These are phyloP conservation scores for Lithocarpus polystachyus DNA, from an alignment of 306 rosid species.

Conservation along the genomic window DNA sequence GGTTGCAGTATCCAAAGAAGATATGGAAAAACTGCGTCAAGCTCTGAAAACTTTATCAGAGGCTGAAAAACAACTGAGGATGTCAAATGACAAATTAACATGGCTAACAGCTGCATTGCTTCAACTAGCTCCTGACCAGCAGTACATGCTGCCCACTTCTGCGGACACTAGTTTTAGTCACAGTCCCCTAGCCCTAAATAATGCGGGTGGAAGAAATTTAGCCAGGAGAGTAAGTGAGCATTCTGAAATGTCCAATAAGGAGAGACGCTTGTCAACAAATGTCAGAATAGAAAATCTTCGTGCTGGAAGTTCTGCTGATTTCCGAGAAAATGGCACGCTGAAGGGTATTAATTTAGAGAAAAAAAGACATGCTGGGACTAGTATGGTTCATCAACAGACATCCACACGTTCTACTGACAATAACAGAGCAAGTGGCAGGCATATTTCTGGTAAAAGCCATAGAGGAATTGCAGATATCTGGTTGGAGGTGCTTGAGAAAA, in stretches of 20 bases:
- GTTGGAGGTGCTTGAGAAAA: constrained; percentile 80
- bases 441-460: constrained; percentile 38
- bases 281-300: constrained; percentile 42
- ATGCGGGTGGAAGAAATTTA: constrained; percentile 38
- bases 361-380: constrained; percentile 44
- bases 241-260: constrained; percentile 44
- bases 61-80: constrained; percentile 94
- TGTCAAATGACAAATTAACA: constrained; percentile 89
- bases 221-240: constrained; percentile 40
- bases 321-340: constrained; percentile 20
- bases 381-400: constrained; percentile 48
- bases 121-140: constrained; percentile 98
- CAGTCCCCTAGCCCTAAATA: constrained; percentile 64
- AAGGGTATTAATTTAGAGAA: constrained; percentile 51
- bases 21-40: constrained; percentile 96
- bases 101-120: constrained; percentile 98
- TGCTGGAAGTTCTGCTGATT: constrained; percentile 53
- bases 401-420: constrained; percentile 31
- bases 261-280: constrained; percentile 48
- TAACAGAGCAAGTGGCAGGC: constrained; percentile 44
- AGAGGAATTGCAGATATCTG: constrained; percentile 79
- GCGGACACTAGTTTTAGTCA: constrained; percentile 80
- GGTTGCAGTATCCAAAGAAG: constrained; percentile 76
- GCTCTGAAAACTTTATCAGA: constrained; percentile 93
- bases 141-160: constrained; percentile 85